Evolutionary conservation across 192 early-diverging fungal genomes (phyloP).

Genomic region (Entomortierella chlamydospora): DNA sequence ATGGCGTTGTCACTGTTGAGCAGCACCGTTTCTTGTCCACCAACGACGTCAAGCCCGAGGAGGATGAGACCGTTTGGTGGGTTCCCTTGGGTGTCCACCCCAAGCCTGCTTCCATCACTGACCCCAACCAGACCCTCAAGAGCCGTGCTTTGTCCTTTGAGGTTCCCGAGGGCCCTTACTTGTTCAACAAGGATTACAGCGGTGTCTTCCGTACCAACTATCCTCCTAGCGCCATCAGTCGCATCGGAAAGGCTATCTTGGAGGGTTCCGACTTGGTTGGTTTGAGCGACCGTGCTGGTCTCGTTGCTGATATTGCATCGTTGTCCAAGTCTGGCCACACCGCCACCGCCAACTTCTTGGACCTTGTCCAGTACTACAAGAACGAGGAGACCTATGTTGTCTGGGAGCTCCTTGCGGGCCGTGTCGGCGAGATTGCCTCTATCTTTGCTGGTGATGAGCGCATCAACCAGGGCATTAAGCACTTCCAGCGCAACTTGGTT

Average conservation of each 20-base stretch:
- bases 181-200: constrained; percentile 86
- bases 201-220: constrained; percentile 92
- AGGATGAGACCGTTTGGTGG: constrained; percentile 89
- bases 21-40: constrained; percentile 91
- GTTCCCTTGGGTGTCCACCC: constrained; percentile 79
- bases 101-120: constrained; percentile 40
- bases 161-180: constrained; percentile 71
- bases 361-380: constrained; percentile 77
- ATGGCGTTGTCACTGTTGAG: constrained; percentile 68
- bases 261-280: constrained; percentile 61
- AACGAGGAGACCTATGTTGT: constrained; percentile 87
- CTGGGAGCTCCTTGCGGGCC: constrained; percentile 71
- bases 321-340: constrained; percentile 83
- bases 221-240: constrained; percentile 61
- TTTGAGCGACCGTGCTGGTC: constrained; percentile 81
- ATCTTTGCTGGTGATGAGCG: constrained; percentile 76
- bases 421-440: constrained; percentile 69
- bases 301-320: constrained; percentile 86
- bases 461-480: constrained; percentile 72
- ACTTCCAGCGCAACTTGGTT: constrained; percentile 79
- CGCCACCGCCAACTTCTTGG: constrained; percentile 79
- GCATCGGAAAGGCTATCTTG: constrained; percentile 68
- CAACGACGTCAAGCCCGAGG: constrained; percentile 81
- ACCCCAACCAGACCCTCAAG: constrained; percentile 62
- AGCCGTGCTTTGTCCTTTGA: constrained; percentile 56